Base-by-base conservation (phyloP, 176 grass and related monocot species). In the Carex kokanica region DNA sequence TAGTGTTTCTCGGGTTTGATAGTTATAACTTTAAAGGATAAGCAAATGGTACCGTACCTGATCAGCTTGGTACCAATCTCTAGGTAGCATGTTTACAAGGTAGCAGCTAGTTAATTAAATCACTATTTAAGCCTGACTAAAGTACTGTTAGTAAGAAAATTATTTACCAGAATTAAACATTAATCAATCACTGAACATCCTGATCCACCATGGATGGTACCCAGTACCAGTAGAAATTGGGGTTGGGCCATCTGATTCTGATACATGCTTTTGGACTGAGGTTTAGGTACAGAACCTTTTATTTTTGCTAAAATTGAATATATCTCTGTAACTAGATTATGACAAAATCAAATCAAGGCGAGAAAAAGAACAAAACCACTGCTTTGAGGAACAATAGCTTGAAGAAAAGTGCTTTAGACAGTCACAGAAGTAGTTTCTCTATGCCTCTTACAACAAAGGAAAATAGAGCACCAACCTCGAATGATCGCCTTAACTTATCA, bases 391-490 rank as follows among this genome's bases (percentile, higher is more conserved):
- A 65, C n/a, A 82, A 24, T 65, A 81, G 79, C 57, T 17, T 27
- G 12, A 81, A 65, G 9, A 81, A 34, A 60, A 34, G 38, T 32
- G 3, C 4, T 66, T 47, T 62, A 27, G 79, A 45, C 4, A 27
- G 40, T 9, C 1, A 82, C 43, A 36, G 34, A 49, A 66, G 34
- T 66, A 66, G 40, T 53, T 61, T 38, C 34, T 81, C 78, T 82
- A 82, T 61, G 80, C 80, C 41, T 14, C 80, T 64, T 49, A 64
- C 60, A 65, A 52, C 21, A 31, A 82, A 81, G 16, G 78, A 63
- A 61, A 63, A 81, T 61, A 80, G 14, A 61, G 78, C 55, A 38
- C 78, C 52, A 23, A 20, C 36, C 25, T 38, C 78, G 20, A 61
- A 61, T 60, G 54, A 63, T 5, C 18, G 11, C 40, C 58, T 65